phyloP scores from a whole-genome alignment of 495 filamentous ascomycete species.

The Penicillium subrubescens region DNA sequence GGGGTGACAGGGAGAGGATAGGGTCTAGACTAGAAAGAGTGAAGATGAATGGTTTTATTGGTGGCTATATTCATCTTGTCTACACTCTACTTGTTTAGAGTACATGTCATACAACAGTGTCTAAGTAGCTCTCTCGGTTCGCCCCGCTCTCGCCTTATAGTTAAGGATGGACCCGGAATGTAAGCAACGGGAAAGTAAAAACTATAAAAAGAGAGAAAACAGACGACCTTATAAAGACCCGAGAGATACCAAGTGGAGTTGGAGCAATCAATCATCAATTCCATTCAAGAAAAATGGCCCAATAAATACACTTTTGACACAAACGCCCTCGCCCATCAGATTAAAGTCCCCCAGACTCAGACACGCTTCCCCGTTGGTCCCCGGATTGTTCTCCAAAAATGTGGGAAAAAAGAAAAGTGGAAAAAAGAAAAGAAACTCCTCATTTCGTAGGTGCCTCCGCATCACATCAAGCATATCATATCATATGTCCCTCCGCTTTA shows the following conservation, averaged over 20 bases:
- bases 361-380: not conserved
- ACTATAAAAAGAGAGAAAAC: not conserved
- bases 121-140: not conserved
- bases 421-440: slow-evolving; percentile 13
- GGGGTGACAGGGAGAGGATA: not conserved
- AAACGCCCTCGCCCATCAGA: slow-evolving; percentile 5
- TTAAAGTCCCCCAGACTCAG: not conserved
- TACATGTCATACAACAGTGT: no score
- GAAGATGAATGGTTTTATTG: not conserved
- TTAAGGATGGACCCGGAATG: not conserved
- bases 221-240: no score
- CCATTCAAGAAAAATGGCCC: not conserved
- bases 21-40: not conserved
- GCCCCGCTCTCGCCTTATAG: not conserved
- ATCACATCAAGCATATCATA: not conserved
- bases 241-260: not conserved
- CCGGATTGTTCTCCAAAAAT: not conserved
- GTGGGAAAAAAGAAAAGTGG: slow-evolving; percentile 3
- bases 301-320: slow-evolving; percentile 10
- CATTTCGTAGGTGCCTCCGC: not conserved
- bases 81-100: not conserved
- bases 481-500: slow-evolving; percentile 7
- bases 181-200: not conserved
- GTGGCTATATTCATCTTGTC: not conserved
- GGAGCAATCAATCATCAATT: not conserved